Evolutionary conservation across 352 stramenopile species (phyloP).

Genomic region (Globisporangium carolinianum): DNA sequence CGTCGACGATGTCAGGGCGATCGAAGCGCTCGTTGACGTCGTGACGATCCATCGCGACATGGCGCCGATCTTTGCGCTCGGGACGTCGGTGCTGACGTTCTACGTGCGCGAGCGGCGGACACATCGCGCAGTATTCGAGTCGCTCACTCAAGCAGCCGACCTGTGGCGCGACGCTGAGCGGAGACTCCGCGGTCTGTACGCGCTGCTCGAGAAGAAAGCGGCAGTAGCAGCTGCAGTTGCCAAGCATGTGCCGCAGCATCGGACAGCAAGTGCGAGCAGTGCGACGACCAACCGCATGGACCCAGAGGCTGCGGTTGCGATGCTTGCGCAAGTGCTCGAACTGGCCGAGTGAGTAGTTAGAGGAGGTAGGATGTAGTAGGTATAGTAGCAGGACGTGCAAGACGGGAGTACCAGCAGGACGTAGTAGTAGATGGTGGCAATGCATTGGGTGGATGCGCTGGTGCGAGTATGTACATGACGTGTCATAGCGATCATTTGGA

Average conservation of each 20-base stretch:
- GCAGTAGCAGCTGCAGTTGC: conserved; percentile 37
- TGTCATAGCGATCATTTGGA: too few relatives aligned
- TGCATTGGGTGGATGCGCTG: too few relatives aligned
- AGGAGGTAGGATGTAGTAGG: too few relatives aligned
- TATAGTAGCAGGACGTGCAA: too few relatives aligned
- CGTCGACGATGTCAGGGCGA: conserved; percentile 44
- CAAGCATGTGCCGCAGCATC: conserved; percentile 2
- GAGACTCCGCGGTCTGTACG: conserved; percentile 37
- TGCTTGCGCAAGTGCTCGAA: not conserved
- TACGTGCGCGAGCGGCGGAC: conserved; percentile 24
- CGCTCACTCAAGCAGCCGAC: too few relatives aligned
- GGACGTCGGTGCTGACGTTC: conserved; percentile 49
- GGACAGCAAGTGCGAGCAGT: too few relatives aligned
- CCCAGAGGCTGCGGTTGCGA: not conserved
- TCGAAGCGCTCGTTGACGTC: conserved; percentile 90
- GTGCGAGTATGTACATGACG: too few relatives aligned
- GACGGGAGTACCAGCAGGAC: too few relatives aligned
- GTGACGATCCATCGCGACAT: conserved; percentile 93
- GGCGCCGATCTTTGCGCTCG: conserved; percentile 72
- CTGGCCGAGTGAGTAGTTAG: too few relatives aligned
- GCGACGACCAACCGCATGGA: too few relatives aligned
- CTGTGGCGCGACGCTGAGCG: conserved; percentile 48
- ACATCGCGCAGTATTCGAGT: too few relatives aligned
- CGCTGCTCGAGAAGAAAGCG: conserved; percentile 51
- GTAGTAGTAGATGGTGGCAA: too few relatives aligned